These are phyloP conservation scores for Peronosclerospora sorghi DNA, from an alignment of 352 stramenopile species.

Conservation along the genomic window DNA sequence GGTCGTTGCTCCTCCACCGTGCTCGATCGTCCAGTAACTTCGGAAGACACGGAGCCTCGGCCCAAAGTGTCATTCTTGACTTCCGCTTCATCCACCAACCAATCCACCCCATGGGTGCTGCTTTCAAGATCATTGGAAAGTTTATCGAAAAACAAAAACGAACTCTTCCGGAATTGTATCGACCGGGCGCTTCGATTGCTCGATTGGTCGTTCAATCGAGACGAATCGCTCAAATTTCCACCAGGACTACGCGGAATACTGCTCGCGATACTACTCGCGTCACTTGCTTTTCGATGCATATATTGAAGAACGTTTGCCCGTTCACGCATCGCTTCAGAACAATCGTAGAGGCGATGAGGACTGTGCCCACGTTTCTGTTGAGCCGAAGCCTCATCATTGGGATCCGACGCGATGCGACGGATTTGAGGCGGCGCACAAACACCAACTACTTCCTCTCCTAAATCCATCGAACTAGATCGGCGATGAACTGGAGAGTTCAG, in stretches of 20 bases:
- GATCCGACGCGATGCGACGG: constrained; percentile 31
- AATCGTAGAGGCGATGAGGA: constrained; percentile 26
- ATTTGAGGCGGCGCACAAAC: constrained; percentile 14
- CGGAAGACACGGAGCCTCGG: constrained; percentile 16
- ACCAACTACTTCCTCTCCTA: constrained; percentile 12
- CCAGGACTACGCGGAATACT: constrained; percentile 51
- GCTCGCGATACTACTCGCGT: constrained; percentile 61
- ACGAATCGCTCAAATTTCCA: constrained; percentile 62
- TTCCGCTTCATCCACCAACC: constrained; percentile 27
- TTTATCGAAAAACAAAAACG: constrained; percentile 84
- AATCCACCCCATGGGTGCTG: constrained; percentile 40
- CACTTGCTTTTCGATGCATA: constrained; percentile 75
- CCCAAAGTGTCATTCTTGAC: constrained; percentile 18
- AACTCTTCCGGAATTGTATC: constrained; percentile 47
- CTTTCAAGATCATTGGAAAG: constrained; percentile 64
- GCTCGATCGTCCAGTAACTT: constrained; percentile 14
- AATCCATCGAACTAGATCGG: constrained; percentile 24
- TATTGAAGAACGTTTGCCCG: constrained; percentile 81
- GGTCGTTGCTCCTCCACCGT: constrained; percentile 19
- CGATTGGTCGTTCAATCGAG: constrained; percentile 33
- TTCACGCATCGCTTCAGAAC: constrained; percentile 63
- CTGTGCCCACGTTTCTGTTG: constrained; percentile 17
- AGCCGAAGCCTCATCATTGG: constrained; percentile 6
- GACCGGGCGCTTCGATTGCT: constrained; percentile 40
- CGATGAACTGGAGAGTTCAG: constrained; percentile 26